Evolutionary conservation across 225 moss, liverwort and hornwort species (phyloP).

Genomic region (Neckera pumila): DNA sequence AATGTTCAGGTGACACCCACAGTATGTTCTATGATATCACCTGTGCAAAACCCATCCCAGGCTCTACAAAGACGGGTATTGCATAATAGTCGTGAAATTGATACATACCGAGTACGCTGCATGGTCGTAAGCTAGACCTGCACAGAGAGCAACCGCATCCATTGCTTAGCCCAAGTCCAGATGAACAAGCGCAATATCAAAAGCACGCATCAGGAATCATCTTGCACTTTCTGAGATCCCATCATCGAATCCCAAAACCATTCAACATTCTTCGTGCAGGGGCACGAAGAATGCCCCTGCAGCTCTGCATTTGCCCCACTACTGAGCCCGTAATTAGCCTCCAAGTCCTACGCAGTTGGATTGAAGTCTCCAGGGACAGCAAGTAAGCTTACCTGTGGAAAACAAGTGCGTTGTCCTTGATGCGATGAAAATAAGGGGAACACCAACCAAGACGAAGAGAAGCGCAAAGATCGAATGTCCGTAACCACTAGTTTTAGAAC

Average conservation of each 20-base stretch:
- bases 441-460: slow-evolving; percentile 19
- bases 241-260: background rate
- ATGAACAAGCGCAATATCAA: background rate
- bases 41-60: background rate
- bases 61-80: background rate
- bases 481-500: slow-evolving; percentile 15
- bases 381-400: slow-evolving; percentile 13
- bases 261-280: too few relatives aligned
- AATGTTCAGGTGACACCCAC: background rate
- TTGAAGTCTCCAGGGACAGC: background rate
- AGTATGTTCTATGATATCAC: background rate
- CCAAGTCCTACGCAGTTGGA: background rate
- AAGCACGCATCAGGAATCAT: background rate
- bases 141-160: background rate
- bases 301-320: background rate
- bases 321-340: background rate
- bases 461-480: slow-evolving; percentile 13
- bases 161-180: background rate
- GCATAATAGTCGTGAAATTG: background rate
- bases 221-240: background rate
- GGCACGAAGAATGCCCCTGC: background rate
- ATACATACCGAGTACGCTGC: slow-evolving; percentile 34
- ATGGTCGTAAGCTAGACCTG: slow-evolving; percentile 27
- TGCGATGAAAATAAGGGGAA: slow-evolving; percentile 21
- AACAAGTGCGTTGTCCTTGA: slow-evolving; percentile 26